Percentiles rank a stretch among this genome's conserved stretches.
Conservation (phyloP, 805 yeast species). For the Kazachstania africana region DNA sequence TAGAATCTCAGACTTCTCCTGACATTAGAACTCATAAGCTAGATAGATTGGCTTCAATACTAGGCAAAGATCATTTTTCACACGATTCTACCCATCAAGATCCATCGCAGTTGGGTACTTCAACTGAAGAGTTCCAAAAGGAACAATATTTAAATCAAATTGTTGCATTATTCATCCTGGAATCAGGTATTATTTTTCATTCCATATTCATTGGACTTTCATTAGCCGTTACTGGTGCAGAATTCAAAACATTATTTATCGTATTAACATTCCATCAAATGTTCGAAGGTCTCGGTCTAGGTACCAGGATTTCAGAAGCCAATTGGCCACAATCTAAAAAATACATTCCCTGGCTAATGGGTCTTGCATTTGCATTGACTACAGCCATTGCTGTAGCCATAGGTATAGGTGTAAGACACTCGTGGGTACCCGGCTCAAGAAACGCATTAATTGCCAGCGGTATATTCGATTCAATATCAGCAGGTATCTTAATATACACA, state of each 20-base stretch:
- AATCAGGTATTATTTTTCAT: constrained; percentile 74
- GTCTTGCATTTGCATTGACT: constrained; percentile 39
- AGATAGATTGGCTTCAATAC: constrained; percentile 2
- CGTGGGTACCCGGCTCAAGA: constrained; percentile 48
- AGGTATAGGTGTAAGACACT: constrained; percentile 62
- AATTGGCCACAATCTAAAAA: constrained; percentile 36
- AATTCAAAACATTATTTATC: constrained; percentile 57
- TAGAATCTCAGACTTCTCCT: not conserved
- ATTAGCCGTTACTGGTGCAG: constrained; percentile 67
- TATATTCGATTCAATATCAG: constrained; percentile 59
- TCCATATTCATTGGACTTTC: constrained; percentile 74
- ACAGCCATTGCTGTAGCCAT: constrained; percentile 71
- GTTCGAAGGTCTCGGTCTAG: constrained; percentile 81
- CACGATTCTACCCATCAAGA: constrained; percentile 8
- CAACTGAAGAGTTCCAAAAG: constrained; percentile 11
- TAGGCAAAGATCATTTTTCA: constrained; percentile 7
- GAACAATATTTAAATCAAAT: constrained; percentile 48
- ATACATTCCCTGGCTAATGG: constrained; percentile 47
- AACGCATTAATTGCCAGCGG: constrained; percentile 58
- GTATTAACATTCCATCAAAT: constrained; percentile 67
- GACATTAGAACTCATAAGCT: not conserved
- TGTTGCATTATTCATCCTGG: constrained; percentile 45
- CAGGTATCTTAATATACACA: constrained; percentile 69
- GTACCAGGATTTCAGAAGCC: constrained; percentile 57
- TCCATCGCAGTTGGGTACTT: constrained; percentile 5